Base-by-base conservation (phyloP, 2,329 filamentous ascomycete species). In the Hypoxylon sp. region DNA sequence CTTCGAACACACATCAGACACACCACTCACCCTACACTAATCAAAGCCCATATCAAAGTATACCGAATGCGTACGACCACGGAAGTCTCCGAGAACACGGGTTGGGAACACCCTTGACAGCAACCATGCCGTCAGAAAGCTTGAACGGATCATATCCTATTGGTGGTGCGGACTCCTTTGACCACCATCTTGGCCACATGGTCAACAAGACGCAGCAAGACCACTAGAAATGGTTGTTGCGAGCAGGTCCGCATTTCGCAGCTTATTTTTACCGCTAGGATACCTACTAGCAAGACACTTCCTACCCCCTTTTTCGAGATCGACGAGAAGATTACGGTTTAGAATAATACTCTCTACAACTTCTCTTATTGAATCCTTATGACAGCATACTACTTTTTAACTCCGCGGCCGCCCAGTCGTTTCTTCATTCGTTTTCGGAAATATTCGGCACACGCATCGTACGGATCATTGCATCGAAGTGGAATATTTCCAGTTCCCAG, bases 81-180 rank as follows among this genome's bases (percentile, higher is more conserved):
- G 69, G 72, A 50, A 73, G 72, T 29, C 61, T 75, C 32, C 71
- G 72, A 41, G 72, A 75, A 46, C 72, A 75, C 30, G 73, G 73
- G 14, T 68, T 75, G 58, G 68, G 63, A 41, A 74, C 73, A 23
- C 71, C 73, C 5, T 50, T 75, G 12, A 74, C 71, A n/a, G 73
- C 70, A 14, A 74, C 71, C 11, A 74, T 74, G 72, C 72, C 73
- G 9, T 71, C 73, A 21, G 73, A 75, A 43, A 66, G 66, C 34
- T 21, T 75, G 43, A 74, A 72, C 32, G 71, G 69, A n/a, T 70
- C 70, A 41, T 75, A 74, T 50, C 63, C 61, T 39, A 65, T 68
- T 39, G 56, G 54, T 23, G 66, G 70, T 11, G 59, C 47, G 8
- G 67, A 70, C 12, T 48, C 65, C 3, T 70, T 58, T 32, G 59